A percentile compares a stretch with the other conserved stretches of the same genome.
Conservation (phyloP, 2,329 filamentous ascomycete genomes). For the Dothiorella sarmentorum region DNA sequence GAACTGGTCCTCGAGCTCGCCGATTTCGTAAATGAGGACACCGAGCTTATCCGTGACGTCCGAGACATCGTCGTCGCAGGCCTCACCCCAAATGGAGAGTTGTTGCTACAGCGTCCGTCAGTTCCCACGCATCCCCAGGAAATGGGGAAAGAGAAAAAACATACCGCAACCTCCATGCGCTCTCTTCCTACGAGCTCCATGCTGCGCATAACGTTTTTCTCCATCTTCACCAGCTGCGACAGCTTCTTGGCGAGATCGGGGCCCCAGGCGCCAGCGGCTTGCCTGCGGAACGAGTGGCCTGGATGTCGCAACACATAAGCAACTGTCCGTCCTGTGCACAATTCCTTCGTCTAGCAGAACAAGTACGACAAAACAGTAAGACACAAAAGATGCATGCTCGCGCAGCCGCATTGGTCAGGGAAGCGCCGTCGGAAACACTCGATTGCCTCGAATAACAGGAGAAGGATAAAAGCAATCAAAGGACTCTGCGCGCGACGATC, state of each 20-base stretch:
- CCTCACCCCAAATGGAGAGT: slow-evolving; percentile 96
- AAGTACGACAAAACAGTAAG: not conserved
- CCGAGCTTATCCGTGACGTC: slow-evolving; percentile 99
- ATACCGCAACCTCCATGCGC: slow-evolving; percentile 96
- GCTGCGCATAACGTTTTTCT: slow-evolving; percentile 98
- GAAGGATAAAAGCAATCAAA: not conserved
- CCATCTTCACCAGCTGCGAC: slow-evolving; percentile 98
- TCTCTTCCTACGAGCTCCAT: slow-evolving; percentile 93
- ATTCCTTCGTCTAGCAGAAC: slow-evolving; percentile 6
- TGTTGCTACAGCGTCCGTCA: slow-evolving; percentile 66
- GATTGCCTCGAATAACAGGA: not conserved
- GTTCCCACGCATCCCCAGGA: not conserved
- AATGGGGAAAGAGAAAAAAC: slow-evolving; percentile 42
- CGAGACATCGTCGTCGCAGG: slow-evolving; percentile 93
- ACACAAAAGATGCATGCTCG: not conserved
- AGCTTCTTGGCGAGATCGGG: slow-evolving; percentile 97
- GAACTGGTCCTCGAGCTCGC: slow-evolving; percentile 96
- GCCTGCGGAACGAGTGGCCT: slow-evolving; percentile 70
- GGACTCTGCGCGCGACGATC: slow-evolving; percentile 1
- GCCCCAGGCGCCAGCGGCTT: slow-evolving; percentile 72
- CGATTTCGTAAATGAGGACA: slow-evolving; percentile 96
- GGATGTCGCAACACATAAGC: slow-evolving; percentile 18
- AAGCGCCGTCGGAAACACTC: not conserved
- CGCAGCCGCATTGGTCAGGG: not conserved
- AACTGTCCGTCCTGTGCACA: slow-evolving; percentile 6